Base-by-base conservation (phyloP, 2,329 filamentous ascomycete genomes). In the Fusarium sp. region DNA sequence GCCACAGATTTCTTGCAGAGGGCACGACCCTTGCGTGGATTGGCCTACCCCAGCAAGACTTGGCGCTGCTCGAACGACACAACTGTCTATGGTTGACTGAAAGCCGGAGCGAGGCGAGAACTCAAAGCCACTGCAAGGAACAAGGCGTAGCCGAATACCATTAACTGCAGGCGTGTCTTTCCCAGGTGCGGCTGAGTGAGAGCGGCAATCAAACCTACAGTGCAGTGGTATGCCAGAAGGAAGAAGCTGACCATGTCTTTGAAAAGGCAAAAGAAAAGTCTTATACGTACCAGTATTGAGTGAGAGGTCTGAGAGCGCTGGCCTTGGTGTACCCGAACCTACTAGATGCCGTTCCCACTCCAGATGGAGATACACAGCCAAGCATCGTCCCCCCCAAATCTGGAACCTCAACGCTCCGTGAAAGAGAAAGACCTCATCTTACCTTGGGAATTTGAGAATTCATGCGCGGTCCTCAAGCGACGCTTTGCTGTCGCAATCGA, bases 361-460 rank as follows among this genome's bases (percentile, higher is more conserved):
- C 42, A 31, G 58, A 62, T 42, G 29, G n/a, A 44, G 24, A 44
- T 58, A 36, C 22, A 27, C 33, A 35, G 10, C n/a, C 35, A 24
- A 61, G 49, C 20, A 31, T 42, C 31, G 27, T 53, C 27, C 24
- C 27, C n/a, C 16, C 11, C 40, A 22, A 38, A 60, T n/a, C 14
- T n/a, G 49, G 57, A 24, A 27, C 38, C 31, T 44, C 9, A 24
- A 27, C 14, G 12, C n/a, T 31, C 33, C 11, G n/a, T 7, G 6
- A 31, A 9, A 10, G 20, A 27, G 44, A 38, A 69, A 59, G 29
- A 59, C n/a, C 27, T 27, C 16, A 68, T 64, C 70, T 66, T 70
- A 80, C 79, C 79, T 80, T 80, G 56, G 77, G 74, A 59, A 79
- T 75, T 80, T 80, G 79, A 63, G 79, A 73, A 80, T 77, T 80